Conservation (phyloP, 2,329 filamentous ascomycete species). For the Paraphaeosphaeria sporulosa region DNA sequence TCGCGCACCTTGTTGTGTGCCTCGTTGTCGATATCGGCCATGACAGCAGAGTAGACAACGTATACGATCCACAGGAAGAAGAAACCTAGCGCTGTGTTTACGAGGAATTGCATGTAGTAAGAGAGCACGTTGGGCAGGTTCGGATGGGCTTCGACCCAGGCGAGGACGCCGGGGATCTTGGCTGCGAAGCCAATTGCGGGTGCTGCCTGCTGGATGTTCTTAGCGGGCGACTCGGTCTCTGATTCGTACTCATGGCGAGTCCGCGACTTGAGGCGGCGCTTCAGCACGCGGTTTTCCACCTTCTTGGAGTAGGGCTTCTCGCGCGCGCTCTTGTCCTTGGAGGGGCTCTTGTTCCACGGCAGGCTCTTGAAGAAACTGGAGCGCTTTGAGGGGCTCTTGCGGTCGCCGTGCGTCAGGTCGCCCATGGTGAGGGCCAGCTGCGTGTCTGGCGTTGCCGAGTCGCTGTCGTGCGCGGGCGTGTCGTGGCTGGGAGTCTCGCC, state of each 20-base stretch:
- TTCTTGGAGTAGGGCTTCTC: conserved; percentile 46
- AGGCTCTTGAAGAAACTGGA: conserved; percentile 42
- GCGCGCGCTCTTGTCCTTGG: conserved; percentile 47
- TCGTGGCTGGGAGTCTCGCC: conserved; percentile 56
- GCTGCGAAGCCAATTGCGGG: conserved; percentile 28
- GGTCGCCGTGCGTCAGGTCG: conserved; percentile 33
- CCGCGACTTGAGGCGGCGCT: conserved; percentile 43
- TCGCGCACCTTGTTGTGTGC: conserved; percentile 72
- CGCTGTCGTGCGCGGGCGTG: conserved; percentile 54
- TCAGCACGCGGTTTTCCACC: conserved; percentile 49
- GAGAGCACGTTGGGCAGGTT: conserved; percentile 71
- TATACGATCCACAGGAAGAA: conserved; percentile 72
- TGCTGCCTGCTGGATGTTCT: conserved; percentile 13
- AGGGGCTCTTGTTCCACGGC: conserved; percentile 46
- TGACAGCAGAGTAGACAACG: conserved; percentile 73
- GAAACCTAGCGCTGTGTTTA: conserved; percentile 70
- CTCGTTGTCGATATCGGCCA: conserved; percentile 76
- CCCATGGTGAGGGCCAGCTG: conserved; percentile 40
- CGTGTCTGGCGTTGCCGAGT: conserved; percentile 52
- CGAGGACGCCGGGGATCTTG: conserved; percentile 60
- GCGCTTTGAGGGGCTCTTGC: conserved; percentile 39
- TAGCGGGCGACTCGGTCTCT: conserved; percentile 25
- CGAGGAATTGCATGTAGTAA: conserved; percentile 69
- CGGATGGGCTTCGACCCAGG: conserved; percentile 70
- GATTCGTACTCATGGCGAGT: conserved; percentile 34